Evolutionary conservation across 2,329 filamentous ascomycete genomes (phyloP).

Genomic region (Fusarium falciforme): DNA sequence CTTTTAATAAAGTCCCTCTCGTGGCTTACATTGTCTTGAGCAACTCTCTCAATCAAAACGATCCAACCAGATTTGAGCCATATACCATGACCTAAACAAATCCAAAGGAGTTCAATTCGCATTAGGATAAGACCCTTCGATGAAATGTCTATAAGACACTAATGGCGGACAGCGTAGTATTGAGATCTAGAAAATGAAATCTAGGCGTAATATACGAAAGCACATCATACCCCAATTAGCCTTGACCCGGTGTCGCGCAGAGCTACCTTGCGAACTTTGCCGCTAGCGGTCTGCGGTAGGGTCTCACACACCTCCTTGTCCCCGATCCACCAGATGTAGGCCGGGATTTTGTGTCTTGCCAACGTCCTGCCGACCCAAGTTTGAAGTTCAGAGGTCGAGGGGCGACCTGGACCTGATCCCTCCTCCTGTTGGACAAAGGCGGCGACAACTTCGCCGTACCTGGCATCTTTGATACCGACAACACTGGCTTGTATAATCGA

Average conservation of each 20-base stretch:
- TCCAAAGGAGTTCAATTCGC: too few relatives aligned
- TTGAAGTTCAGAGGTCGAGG: neutral
- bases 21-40: too few relatives aligned
- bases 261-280: conserved; percentile 55
- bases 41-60: too few relatives aligned
- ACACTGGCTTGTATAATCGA: conserved; percentile 76
- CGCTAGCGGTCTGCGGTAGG: conserved; percentile 71
- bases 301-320: conserved; percentile 61
- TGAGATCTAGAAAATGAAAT: neutral
- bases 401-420: neutral
- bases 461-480: conserved; percentile 79
- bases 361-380: conserved; percentile 46
- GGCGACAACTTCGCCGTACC: conserved; percentile 82
- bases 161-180: neutral
- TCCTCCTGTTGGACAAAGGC: conserved; percentile 69
- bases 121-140: too few relatives aligned
- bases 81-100: too few relatives aligned
- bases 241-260: neutral
- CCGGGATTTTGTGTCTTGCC: conserved; percentile 72
- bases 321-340: conserved; percentile 76
- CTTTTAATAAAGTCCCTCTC: too few relatives aligned
- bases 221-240: neutral
- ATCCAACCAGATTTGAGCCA: too few relatives aligned
- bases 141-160: neutral
- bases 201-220: neutral